A percentile compares a stretch with the other conserved stretches of the same genome.
These are phyloP conservation scores for Ilyonectria sp. DNA, from an alignment of 2,329 filamentous ascomycete species.

Conservation along the genomic window DNA sequence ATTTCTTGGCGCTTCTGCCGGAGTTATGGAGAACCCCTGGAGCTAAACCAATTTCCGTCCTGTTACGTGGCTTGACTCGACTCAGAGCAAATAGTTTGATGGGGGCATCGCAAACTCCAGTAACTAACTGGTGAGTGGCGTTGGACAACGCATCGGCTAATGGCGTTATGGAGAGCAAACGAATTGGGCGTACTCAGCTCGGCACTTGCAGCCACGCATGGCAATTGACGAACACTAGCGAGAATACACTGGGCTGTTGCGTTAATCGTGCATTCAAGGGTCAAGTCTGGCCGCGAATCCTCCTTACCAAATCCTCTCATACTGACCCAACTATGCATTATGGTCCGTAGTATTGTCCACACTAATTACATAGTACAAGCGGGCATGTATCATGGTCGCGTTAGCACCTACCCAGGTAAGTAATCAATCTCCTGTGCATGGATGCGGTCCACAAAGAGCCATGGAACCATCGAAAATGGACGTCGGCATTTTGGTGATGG, in stretches of 20 bases:
- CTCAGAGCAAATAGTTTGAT: not conserved
- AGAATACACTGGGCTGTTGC: not conserved
- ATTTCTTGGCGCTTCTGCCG: slow-evolving; percentile 3
- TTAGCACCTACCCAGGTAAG: slow-evolving; percentile 3
- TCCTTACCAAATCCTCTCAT: slow-evolving; percentile 3
- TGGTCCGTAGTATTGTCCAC: not conserved
- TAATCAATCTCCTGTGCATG: slow-evolving; percentile 13
- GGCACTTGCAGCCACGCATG: not conserved
- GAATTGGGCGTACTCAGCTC: not conserved
- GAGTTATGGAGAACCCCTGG: slow-evolving; percentile 13
- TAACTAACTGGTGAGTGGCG: not conserved
- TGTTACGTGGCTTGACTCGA: slow-evolving; percentile 15
- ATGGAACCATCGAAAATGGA: slow-evolving; percentile 4
- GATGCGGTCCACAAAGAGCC: slow-evolving; percentile 9
- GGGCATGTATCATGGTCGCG: not conserved
- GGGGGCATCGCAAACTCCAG: not conserved
- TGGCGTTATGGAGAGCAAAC: not conserved
- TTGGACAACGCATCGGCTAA: not conserved
- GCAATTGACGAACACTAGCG: not conserved
- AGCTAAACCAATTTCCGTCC: slow-evolving; percentile 4
- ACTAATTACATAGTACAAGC: not conserved
- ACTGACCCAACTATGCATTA: not conserved
- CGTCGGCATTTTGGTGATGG: not conserved
- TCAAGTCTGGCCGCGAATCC: not conserved
- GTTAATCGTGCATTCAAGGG: not conserved